A percentile compares a stretch with the other conserved stretches of the same genome.
Evolutionary conservation across 2,329 filamentous ascomycete genomes (phyloP).

Genomic region (Neonectria hederae): DNA sequence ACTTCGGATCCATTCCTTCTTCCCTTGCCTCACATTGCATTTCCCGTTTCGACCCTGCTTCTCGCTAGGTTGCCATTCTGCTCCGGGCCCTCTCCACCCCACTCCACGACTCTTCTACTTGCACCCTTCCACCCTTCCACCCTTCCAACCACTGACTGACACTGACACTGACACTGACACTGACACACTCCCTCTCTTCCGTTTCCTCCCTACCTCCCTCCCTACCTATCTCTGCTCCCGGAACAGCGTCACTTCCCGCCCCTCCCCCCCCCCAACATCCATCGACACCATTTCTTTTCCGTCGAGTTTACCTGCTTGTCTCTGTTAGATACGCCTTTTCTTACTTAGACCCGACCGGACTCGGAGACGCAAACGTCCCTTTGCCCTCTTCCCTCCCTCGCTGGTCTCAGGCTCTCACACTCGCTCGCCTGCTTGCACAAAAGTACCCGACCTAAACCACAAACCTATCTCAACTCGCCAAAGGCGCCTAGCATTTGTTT

Average conservation of each 20-base stretch:
- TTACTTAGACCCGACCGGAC: constrained; percentile 4
- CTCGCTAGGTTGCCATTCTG: not conserved
- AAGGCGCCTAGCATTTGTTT: not conserved
- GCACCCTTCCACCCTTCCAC: not conserved
- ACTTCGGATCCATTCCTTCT: not conserved
- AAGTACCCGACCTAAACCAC: not conserved
- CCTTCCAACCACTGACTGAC: not conserved
- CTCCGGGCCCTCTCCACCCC: not conserved
- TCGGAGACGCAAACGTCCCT: constrained; percentile 8
- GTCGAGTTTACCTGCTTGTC: not conserved
- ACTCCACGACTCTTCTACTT: not conserved
- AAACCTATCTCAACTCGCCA: constrained; percentile 1
- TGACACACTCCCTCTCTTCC: not conserved
- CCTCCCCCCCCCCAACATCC: not conserved
- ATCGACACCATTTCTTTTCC: not conserved
- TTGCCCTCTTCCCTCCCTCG: not conserved
- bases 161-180: not conserved
- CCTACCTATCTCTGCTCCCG: not conserved
- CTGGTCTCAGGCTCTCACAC: not conserved
- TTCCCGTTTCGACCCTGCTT: not conserved
- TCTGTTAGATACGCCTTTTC: constrained; percentile 1
- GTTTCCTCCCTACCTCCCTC: not conserved
- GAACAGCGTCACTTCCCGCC: not conserved
- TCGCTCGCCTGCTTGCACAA: not conserved
- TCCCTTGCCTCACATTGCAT: constrained; percentile 8